phyloP scores from a whole-genome alignment of 805 yeast species.

The Debaryomyces tyrocola region DNA sequence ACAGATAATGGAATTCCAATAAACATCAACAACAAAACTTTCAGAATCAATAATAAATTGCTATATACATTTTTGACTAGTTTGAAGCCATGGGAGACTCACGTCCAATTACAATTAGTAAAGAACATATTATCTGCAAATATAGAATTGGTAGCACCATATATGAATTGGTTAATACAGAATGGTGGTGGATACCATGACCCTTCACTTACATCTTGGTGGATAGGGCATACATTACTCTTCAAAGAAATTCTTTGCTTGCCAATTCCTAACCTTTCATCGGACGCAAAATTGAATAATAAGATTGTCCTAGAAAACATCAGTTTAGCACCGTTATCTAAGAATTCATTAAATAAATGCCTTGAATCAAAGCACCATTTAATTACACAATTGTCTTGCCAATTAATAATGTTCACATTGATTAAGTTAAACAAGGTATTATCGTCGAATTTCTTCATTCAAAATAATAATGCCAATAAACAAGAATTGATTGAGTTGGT shows the following conservation, averaged over 20 bases:
- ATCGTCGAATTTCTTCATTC: background rate
- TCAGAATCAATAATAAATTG: constrained; percentile 66
- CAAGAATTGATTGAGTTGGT: constrained; percentile 29
- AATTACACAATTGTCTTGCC: constrained; percentile 63
- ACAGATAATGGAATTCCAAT: constrained; percentile 42
- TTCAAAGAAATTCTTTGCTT: constrained; percentile 58
- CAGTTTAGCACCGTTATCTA: constrained; percentile 64
- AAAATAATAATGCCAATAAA: constrained; percentile 13
- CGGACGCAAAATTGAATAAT: constrained; percentile 4
- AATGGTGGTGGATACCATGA: constrained; percentile 69
- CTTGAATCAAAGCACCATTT: constrained; percentile 45
- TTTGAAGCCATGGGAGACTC: constrained; percentile 82
- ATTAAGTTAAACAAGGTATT: constrained; percentile 50
- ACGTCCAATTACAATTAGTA: constrained; percentile 56
- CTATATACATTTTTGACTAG: constrained; percentile 60
- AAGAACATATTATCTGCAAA: constrained; percentile 48
- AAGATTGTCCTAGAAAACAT: constrained; percentile 51
- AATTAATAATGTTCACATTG: constrained; percentile 54
- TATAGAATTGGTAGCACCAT: constrained; percentile 77
- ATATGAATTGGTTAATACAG: constrained; percentile 53
- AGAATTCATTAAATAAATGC: constrained; percentile 56
- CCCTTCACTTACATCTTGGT: constrained; percentile 77
- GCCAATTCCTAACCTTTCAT: constrained; percentile 46
- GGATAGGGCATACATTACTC: constrained; percentile 73
- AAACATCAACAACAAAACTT: constrained; percentile 48